Evolutionary conservation across 2,329 filamentous ascomycete species (phyloP).

Genomic region (Fusarium pseudograminearum): DNA sequence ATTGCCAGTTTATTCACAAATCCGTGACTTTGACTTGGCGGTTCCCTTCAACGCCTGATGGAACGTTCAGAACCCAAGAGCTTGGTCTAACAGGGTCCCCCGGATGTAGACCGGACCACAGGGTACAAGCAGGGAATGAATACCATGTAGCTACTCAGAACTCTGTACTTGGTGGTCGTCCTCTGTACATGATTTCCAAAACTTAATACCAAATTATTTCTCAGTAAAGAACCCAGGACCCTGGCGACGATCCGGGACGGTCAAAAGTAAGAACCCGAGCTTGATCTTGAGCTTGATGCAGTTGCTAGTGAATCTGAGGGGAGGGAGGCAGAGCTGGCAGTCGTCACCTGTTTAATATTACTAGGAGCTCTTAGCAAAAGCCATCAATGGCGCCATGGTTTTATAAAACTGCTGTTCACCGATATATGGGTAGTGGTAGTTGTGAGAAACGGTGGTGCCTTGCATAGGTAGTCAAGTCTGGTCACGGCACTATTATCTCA

Average conservation of each 20-base stretch:
- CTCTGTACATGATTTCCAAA: too few relatives aligned
- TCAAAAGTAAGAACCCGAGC: constrained; percentile 12
- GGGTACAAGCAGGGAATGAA: not conserved
- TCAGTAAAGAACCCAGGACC: constrained; percentile 15
- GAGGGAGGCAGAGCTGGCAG: not conserved
- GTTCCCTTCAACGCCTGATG: not conserved
- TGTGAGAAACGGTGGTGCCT: constrained; percentile 31
- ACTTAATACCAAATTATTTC: not conserved
- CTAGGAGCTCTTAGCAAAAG: not conserved
- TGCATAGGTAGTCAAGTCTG: constrained; percentile 29
- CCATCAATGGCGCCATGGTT: not conserved
- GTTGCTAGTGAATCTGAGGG: constrained; percentile 1
- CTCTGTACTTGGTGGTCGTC: too few relatives aligned
- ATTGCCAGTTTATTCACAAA: not conserved
- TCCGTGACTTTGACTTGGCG: constrained; percentile 1
- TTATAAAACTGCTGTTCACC: not conserved
- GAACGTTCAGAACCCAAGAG: not conserved
- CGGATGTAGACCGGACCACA: not conserved
- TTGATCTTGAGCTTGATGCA: constrained; percentile 10
- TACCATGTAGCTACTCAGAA: too few relatives aligned
- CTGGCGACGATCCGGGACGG: constrained; percentile 27
- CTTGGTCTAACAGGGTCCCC: not conserved
- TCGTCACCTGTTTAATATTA: not conserved
- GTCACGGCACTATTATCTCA: constrained; percentile 5
- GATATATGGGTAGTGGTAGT: not conserved